A percentile compares a stretch with the other conserved stretches of the same genome.
These are phyloP conservation scores for Linnemannia elongata DNA, from an alignment of 192 early-diverging fungal species.

Conservation along the genomic window DNA sequence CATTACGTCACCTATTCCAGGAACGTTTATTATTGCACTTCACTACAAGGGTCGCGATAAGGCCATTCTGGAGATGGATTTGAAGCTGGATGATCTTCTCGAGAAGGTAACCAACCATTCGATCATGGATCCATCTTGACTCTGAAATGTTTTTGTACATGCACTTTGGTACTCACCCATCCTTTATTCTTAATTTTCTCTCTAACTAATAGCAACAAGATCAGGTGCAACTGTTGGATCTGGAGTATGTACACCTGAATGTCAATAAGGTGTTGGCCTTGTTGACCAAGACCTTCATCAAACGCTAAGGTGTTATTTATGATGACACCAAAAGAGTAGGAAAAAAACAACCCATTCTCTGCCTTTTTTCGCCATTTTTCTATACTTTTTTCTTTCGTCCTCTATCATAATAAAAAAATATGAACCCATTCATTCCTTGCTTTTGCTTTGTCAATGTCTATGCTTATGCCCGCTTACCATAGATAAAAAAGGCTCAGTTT, in stretches of 20 bases:
- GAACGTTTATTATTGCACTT: slow-evolving; percentile 91
- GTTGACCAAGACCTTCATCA: slow-evolving; percentile 87
- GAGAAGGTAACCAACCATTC: slow-evolving; percentile 68
- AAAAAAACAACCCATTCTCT: too few species aligned
- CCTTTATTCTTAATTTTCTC: background rate
- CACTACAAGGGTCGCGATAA: slow-evolving; percentile 94
- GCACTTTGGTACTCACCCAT: background rate
- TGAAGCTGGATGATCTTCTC: slow-evolving; percentile 87
- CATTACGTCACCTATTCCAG: slow-evolving; percentile 88
- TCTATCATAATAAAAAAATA: too few species aligned
- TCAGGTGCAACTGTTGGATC: slow-evolving; percentile 86
- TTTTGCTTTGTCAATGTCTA: too few species aligned
- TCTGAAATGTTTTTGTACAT: background rate
- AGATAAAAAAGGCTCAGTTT: too few species aligned
- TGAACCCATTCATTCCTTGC: too few species aligned
- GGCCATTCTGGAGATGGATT: slow-evolving; percentile 95
- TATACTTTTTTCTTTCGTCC: too few species aligned
- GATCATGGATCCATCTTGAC: background rate
- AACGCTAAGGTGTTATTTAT: slow-evolving; percentile 37
- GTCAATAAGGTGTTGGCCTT: slow-evolving; percentile 85
- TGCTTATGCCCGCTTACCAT: too few species aligned
- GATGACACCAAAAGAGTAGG: too few species aligned
- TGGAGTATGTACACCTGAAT: slow-evolving; percentile 94
- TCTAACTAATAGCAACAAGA: slow-evolving; percentile 83
- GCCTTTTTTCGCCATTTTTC: too few species aligned